Evolutionary conservation across 441 rosid genomes (phyloP).

Genomic region (Daphne laureola): DNA sequence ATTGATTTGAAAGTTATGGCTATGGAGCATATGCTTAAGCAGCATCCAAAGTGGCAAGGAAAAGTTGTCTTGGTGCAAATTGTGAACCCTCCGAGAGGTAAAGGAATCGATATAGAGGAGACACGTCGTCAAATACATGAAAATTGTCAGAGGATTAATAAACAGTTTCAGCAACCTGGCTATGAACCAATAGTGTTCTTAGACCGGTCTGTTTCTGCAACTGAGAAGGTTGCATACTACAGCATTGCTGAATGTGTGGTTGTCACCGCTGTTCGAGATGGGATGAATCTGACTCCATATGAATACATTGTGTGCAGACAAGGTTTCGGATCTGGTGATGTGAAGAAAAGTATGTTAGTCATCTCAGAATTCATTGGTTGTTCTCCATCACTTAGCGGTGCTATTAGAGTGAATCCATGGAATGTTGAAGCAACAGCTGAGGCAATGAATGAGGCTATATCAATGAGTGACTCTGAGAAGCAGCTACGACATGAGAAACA

Average conservation of each 20-base stretch:
- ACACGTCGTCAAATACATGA: no score
- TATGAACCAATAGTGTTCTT: no score
- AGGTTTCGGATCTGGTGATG: conserved; percentile 9
- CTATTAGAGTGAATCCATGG: conserved; percentile 20
- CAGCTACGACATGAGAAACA: conserved; percentile 16
- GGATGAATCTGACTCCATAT: conserved; percentile 15
- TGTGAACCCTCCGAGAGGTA: background rate
- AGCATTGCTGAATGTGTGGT: conserved; percentile 15
- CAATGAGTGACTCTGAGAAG: conserved; percentile 11
- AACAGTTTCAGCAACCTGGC: no score
- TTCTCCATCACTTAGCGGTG: conserved; percentile 16
- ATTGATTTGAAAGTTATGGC: conserved; percentile 12
- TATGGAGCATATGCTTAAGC: conserved; percentile 12
- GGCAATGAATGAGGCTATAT: conserved; percentile 13
- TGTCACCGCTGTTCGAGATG: conserved; percentile 18
- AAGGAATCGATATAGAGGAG: background rate
- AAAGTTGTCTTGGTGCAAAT: conserved; percentile 6
- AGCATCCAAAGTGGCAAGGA: conserved; percentile 10
- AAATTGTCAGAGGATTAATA: no score
- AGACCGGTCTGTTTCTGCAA: no score
- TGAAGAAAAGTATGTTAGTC: conserved; percentile 11
- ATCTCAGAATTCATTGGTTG: conserved; percentile 1
- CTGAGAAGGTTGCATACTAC: conserved; percentile 5
- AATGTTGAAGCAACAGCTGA: conserved; percentile 15
- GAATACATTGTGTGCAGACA: conserved; percentile 16